Base-by-base conservation (phyloP, 805 yeast species). In the Yarrowia keelungensis region DNA sequence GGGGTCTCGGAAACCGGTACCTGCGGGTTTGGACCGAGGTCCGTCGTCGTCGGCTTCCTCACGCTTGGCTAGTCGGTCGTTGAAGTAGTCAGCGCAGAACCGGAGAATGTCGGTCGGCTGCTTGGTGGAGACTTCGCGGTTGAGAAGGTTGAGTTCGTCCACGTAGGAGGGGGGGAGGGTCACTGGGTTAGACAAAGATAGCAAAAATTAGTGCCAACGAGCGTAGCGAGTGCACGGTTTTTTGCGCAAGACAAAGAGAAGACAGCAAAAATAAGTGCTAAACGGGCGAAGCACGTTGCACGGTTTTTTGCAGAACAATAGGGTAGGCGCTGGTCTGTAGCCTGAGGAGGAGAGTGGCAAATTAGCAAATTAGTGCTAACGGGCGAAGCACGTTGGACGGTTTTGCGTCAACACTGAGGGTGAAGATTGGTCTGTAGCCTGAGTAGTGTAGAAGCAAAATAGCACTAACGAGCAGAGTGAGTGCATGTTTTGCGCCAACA, bases 71-170 rank as follows among this genome's bases (percentile, higher is more conserved):
- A 90, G 79, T 70, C 88, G 85, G 61, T 81, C 76, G 74, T 84
- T 85, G 80, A 90, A 90, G 77, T 88, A 89, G 77, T 87, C 85
- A 69, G 90, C 89, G 74, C 93, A 88, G 79, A 89, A 90, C 75
- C 90, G 92, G 69, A 90, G 76, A 12, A 90, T 80, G 74, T 90
- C 94, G 14, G 81, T 75, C 1, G 97, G 96, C 73, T 87, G 85
- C 62, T 82, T 80, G 53, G 76, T 76, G 58, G 80, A 79, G 66
- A 86, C 76, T 74, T 87, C 89, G 74, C 82, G 84, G 76, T 87
- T 88, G 75, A 89, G 86, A 71, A 82, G 86, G 73, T 84, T 84
- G 76, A 89, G 81, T 77, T 88, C 93, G 68, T 84, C 84, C 62
- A 78, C 72, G 70, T 80, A 80, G 14, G 79, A 79, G 56, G 72